These are phyloP conservation scores for Limnanthes douglasii DNA, from an alignment of 345 rosid species.

Conservation along the genomic window DNA sequence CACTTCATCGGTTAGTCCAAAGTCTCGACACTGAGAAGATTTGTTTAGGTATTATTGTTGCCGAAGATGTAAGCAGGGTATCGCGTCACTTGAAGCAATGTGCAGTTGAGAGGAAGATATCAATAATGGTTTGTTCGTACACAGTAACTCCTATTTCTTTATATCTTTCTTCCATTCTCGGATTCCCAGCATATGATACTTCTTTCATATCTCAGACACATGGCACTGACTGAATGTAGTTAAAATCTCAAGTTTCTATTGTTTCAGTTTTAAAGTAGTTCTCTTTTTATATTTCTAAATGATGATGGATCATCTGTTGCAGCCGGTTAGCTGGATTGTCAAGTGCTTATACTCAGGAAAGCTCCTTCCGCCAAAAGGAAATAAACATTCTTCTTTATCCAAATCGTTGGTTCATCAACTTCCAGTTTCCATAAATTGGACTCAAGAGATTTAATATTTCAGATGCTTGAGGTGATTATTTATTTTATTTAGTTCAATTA, in stretches of 20 bases:
- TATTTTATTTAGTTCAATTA: no score
- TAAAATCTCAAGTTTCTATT: neutral
- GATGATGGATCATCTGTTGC: constrained; percentile 7
- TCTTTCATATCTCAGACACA: neutral
- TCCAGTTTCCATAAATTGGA: no score
- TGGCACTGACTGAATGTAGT: neutral
- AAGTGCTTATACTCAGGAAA: constrained; percentile 32
- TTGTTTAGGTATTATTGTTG: constrained; percentile 24
- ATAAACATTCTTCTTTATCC: constrained; percentile 1
- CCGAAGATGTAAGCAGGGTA: constrained; percentile 24
- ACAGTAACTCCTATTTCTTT: no score
- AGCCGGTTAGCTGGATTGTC: constrained; percentile 30
- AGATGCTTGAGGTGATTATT: no score
- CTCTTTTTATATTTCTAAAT: neutral
- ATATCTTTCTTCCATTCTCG: no score
- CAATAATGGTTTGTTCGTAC: constrained; percentile 32
- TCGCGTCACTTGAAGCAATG: constrained; percentile 51
- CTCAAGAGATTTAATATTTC: no score
- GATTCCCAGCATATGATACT: no score
- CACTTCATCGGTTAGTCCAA: constrained; percentile 24
- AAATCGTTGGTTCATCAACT: no score
- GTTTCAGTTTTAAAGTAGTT: neutral
- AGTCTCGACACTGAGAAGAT: constrained; percentile 26
- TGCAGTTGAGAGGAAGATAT: constrained; percentile 38
- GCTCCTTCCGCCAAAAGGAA: constrained; percentile 17